Conservation (phyloP, 148 eudicot genomes). For the Gaultheria prostrata region DNA sequence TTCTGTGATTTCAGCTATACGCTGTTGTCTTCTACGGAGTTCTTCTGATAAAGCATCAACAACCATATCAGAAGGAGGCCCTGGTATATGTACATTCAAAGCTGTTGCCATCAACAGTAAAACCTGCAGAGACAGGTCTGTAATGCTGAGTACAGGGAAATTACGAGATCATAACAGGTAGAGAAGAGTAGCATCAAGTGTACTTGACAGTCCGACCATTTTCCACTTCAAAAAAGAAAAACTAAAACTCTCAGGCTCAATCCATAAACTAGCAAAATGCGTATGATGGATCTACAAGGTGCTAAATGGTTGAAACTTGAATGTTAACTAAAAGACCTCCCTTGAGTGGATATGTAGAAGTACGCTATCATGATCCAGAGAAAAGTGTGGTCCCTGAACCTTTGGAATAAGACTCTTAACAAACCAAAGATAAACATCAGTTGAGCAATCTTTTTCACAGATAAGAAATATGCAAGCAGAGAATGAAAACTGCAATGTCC, state of each 20-base stretch:
- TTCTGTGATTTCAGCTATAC: conserved; percentile 85
- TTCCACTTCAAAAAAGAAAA: not conserved
- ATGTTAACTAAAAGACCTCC: not conserved
- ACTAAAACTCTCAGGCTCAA: not conserved
- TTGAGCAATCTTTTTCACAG: not conserved
- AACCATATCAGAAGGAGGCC: conserved; percentile 31
- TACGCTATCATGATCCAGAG: not conserved
- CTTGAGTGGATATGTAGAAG: not conserved
- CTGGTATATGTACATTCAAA: conserved; percentile 49
- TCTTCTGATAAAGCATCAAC: conserved; percentile 50
- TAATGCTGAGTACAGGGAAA: not conserved
- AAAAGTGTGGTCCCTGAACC: not conserved
- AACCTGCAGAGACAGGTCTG: conserved; percentile 48
- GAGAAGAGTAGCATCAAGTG: not conserved
- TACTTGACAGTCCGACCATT: not conserved
- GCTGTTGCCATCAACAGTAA: conserved; percentile 92
- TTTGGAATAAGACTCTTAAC: not conserved
- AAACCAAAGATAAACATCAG: not conserved
- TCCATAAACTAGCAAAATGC: not conserved
- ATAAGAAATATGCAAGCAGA: not conserved
- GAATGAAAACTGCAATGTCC: not conserved
- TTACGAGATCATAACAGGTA: not conserved
- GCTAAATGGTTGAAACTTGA: not conserved
- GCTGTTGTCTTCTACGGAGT: conserved; percentile 71
- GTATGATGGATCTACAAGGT: conserved; percentile 4